These are phyloP conservation scores for Murraya paniculata DNA, from an alignment of 345 rosid species.

Conservation along the genomic window DNA sequence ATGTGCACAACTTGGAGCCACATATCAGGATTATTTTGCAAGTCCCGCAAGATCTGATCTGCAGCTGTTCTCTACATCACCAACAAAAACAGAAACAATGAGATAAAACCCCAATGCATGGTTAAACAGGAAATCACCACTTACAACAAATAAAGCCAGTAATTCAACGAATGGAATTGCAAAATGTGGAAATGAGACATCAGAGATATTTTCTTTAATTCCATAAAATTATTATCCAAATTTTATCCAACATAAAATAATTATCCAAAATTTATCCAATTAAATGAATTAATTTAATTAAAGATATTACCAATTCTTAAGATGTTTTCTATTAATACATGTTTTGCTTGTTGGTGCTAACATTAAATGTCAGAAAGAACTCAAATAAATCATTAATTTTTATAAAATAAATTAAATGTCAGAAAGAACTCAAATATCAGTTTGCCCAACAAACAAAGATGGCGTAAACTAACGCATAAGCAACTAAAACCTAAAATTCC, in stretches of 20 bases:
- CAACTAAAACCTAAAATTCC: background rate
- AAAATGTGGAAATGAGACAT: background rate
- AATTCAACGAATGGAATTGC: background rate
- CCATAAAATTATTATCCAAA: background rate
- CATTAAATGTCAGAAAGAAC: no score
- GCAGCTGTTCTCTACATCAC: constrained; percentile 81
- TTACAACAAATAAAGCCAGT: constrained; percentile 2
- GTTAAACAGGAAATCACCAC: background rate
- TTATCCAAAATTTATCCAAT: background rate
- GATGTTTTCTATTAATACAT: background rate
- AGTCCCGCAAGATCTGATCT: constrained; percentile 89
- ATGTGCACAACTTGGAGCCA: constrained; percentile 99
- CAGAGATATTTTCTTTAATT: background rate
- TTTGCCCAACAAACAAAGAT: background rate
- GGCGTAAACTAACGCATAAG: background rate
- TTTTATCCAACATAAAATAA: no score
- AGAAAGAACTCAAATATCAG: background rate
- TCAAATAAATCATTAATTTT: no score
- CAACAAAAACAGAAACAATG: constrained; percentile 10
- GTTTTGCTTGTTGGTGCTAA: no score
- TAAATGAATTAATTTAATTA: background rate
- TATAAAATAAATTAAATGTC: no score
- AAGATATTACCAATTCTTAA: background rate
- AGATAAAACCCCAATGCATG: background rate
- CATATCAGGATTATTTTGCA: constrained; percentile 93